Evolutionary conservation across 495 filamentous ascomycete species (phyloP).

Genomic region (Lasiosphaeris hirsuta): DNA sequence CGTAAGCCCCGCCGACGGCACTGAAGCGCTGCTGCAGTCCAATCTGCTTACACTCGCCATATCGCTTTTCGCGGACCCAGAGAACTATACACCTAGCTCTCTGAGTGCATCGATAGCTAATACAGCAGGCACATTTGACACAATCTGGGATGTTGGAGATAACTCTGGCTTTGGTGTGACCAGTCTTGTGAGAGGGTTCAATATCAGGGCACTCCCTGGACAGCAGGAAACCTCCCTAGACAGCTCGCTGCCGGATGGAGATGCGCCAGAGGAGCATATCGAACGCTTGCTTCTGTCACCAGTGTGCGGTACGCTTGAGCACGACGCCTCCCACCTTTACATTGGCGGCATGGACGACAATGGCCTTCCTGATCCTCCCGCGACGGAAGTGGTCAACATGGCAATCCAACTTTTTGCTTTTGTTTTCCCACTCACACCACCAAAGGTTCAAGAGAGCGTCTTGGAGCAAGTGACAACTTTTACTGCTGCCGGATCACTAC

Average conservation of each 20-base stretch:
- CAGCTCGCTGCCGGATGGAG: slow-evolving; percentile 58
- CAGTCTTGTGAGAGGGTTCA: slow-evolving; percentile 75
- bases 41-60: slow-evolving; percentile 91
- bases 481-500: slow-evolving; percentile 70
- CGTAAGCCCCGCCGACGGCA: slow-evolving; percentile 73
- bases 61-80: slow-evolving; percentile 88
- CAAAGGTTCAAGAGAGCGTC: slow-evolving; percentile 92
- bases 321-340: slow-evolving; percentile 84
- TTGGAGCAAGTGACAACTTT: slow-evolving; percentile 90
- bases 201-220: slow-evolving; percentile 65
- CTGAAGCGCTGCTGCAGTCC: slow-evolving; percentile 82
- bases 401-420: slow-evolving; percentile 90
- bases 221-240: slow-evolving; percentile 59
- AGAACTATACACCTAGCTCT: slow-evolving; percentile 77
- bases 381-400: slow-evolving; percentile 90
- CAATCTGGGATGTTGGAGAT: slow-evolving; percentile 90
- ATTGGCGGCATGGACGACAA: slow-evolving; percentile 44
- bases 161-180: slow-evolving; percentile 93
- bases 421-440: slow-evolving; percentile 77
- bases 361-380: slow-evolving; percentile 70
- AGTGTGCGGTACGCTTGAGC: slow-evolving; percentile 77
- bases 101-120: slow-evolving; percentile 89
- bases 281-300: slow-evolving; percentile 69
- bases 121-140: slow-evolving; percentile 86
- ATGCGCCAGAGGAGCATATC: slow-evolving; percentile 64